These are phyloP conservation scores for Chenopodium formosanum DNA, from an alignment of 148 eudicot genomes.

Conservation along the genomic window DNA sequence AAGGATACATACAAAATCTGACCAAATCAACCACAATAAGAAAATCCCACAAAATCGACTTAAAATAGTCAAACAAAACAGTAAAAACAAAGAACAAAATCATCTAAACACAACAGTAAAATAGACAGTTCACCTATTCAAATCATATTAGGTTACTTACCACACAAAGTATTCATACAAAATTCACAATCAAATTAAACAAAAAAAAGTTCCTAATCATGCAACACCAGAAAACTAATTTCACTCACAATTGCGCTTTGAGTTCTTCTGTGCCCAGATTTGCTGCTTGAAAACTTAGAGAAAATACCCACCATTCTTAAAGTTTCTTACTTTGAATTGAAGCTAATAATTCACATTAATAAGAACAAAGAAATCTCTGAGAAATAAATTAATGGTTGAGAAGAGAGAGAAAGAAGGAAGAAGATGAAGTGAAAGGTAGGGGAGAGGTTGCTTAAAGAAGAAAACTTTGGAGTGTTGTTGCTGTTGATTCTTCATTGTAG, in stretches of 20 bases:
- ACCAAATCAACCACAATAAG: slow-evolving; percentile 21
- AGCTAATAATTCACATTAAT: slow-evolving; percentile 12
- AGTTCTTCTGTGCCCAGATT: slow-evolving; percentile 38
- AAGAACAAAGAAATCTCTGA: neutral
- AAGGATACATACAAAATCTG: slow-evolving; percentile 7
- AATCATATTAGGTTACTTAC: slow-evolving; percentile 30
- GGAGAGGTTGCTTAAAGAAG: slow-evolving; percentile 18
- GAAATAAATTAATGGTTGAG: too few relatives aligned
- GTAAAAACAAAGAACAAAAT: slow-evolving; percentile 7
- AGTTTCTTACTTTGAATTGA: slow-evolving; percentile 6
- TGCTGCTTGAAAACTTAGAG: slow-evolving; percentile 38
- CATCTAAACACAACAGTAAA: slow-evolving; percentile 16
- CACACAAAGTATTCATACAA: slow-evolving; percentile 5
- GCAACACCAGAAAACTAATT: slow-evolving; percentile 21
- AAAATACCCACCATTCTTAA: slow-evolving; percentile 48
- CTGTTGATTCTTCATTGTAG: slow-evolving; percentile 5
- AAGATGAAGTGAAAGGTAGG: neutral
- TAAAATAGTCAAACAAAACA: slow-evolving; percentile 23
- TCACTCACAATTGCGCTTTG: slow-evolving; percentile 49
- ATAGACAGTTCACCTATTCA: neutral
- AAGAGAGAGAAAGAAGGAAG: neutral
- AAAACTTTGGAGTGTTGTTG: slow-evolving; percentile 12
- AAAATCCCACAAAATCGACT: slow-evolving; percentile 13
- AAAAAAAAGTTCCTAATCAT: slow-evolving; percentile 5
- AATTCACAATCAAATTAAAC: slow-evolving; percentile 2